Evolutionary conservation across 1,284 basidiomycete genomes (phyloP).

Genomic region (Tilletiopsis washingtonensis): DNA sequence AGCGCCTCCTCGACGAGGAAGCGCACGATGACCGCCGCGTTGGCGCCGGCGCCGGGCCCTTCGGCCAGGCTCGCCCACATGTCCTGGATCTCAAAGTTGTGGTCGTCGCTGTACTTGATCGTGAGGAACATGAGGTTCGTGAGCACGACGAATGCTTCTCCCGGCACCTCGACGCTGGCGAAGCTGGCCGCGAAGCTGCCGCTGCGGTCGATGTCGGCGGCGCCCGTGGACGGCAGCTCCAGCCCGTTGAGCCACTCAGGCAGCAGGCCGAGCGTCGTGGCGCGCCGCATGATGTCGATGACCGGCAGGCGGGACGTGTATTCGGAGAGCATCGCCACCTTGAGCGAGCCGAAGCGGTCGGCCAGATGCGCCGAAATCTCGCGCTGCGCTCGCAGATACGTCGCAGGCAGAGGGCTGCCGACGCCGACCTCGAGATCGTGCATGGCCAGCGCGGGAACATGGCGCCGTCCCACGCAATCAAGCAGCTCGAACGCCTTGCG

Average conservation of each 20-base stretch:
- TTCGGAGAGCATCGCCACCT: slow-evolving; percentile 63
- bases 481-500: slow-evolving; percentile 70
- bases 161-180: background rate
- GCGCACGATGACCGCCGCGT: slow-evolving; percentile 70
- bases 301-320: slow-evolving; percentile 66
- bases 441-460: slow-evolving; percentile 57
- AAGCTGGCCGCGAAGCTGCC: slow-evolving; percentile 47
- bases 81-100: slow-evolving; percentile 73
- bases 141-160: slow-evolving; percentile 50
- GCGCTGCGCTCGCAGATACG: slow-evolving; percentile 73
- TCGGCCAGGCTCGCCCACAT: slow-evolving; percentile 69
- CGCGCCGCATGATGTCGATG: slow-evolving; percentile 46
- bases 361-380: slow-evolving; percentile 71
- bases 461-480: slow-evolving; percentile 51
- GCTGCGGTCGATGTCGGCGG: slow-evolving; percentile 4
- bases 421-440: slow-evolving; percentile 68
- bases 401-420: slow-evolving; percentile 63
- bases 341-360: slow-evolving; percentile 66
- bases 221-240: slow-evolving; percentile 12
- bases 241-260: slow-evolving; percentile 34
- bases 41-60: slow-evolving; percentile 45
- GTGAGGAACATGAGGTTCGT: slow-evolving; percentile 78
- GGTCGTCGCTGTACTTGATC: slow-evolving; percentile 65
- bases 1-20: slow-evolving; percentile 82
- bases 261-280: slow-evolving; percentile 29